Evolutionary conservation across 192 early-diverging fungal species (phyloP).

Genomic region (Podochytrium sp.): DNA sequence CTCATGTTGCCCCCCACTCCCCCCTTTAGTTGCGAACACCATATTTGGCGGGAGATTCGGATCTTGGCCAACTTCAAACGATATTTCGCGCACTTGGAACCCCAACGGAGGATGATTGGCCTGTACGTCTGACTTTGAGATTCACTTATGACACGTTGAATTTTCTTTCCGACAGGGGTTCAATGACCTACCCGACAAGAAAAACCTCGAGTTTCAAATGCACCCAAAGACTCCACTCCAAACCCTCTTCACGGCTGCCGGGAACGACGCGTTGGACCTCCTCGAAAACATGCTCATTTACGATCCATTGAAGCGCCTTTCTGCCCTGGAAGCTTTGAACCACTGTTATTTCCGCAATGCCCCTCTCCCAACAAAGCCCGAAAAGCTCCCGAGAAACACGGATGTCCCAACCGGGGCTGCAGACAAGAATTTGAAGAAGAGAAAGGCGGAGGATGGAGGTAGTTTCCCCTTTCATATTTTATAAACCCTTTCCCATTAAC

Average conservation of each 20-base stretch:
- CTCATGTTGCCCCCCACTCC: no score
- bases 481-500: neutral
- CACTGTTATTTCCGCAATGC: slow-evolving; percentile 76
- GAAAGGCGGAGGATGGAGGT: slow-evolving; percentile 19
- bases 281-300: slow-evolving; percentile 86
- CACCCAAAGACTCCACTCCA: slow-evolving; percentile 74
- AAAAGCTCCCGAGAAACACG: slow-evolving; percentile 61
- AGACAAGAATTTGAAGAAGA: neutral
- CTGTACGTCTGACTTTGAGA: slow-evolving; percentile 51
- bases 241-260: slow-evolving; percentile 82
- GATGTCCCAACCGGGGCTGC: neutral
- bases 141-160: neutral
- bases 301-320: slow-evolving; percentile 81
- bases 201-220: slow-evolving; percentile 67
- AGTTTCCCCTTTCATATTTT: neutral
- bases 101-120: slow-evolving; percentile 81
- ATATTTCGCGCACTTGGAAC: slow-evolving; percentile 86
- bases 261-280: slow-evolving; percentile 80
- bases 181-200: slow-evolving; percentile 31
- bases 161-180: slow-evolving; percentile 19
- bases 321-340: slow-evolving; percentile 70
- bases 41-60: slow-evolving; percentile 84
- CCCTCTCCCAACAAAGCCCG: slow-evolving; percentile 71
- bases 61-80: slow-evolving; percentile 86
- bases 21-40: slow-evolving; percentile 82